Evolutionary conservation across 441 rosid genomes (phyloP), one percentile per base, ranked within the genome.

Genomic region (Sinapis alba): DNA sequence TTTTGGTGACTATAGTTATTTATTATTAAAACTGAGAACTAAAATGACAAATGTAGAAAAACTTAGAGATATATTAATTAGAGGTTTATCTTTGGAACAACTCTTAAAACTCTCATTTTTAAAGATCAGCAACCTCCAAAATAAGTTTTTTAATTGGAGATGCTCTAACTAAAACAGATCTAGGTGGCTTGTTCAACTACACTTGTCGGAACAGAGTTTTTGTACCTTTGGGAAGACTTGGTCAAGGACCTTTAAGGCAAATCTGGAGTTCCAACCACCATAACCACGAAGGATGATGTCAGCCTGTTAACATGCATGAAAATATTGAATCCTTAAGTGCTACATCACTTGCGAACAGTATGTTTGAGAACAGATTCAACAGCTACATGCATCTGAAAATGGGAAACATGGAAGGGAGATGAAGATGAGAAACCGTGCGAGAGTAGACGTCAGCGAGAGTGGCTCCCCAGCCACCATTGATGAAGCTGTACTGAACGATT

Each of bases 211-310:
- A 45, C 51, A 45, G 8, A 57, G 65, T 62, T 24, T 81, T 18
- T 51, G 11, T 18, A 92, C 98, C 96, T 92, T 89, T 1, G 97
- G 98, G 77, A 94, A 94, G 21, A 91, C 86, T 77, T 79, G 84
- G 71, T 84, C 64, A 1, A 93, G 68, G 57, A 93, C 86, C 67
- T 85, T 65, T 13, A 93, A 23, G 6, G 88, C 98, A 21, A 78
- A 82, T 70, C 92, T 84, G 7, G 97, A 89, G 70, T 92, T 94
- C 97, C 97, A 92, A 16, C 95, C 97, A 3, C 81, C 32, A 54
- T 94, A 94, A 58, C 98, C 98, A 69, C 97, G 84, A 83, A 94
- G 65, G 15, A 90, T 0, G 24, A 94, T 72, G 72, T 92, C 97
- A 57, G 96, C 97, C 98, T 89, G 67, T 34, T 18, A 53, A 68